A percentile compares a stretch with the other conserved stretches of the same genome.
phyloP scores from a whole-genome alignment of 176 grass and related monocot genomes.

The Bolboschoenus planiculmis region DNA sequence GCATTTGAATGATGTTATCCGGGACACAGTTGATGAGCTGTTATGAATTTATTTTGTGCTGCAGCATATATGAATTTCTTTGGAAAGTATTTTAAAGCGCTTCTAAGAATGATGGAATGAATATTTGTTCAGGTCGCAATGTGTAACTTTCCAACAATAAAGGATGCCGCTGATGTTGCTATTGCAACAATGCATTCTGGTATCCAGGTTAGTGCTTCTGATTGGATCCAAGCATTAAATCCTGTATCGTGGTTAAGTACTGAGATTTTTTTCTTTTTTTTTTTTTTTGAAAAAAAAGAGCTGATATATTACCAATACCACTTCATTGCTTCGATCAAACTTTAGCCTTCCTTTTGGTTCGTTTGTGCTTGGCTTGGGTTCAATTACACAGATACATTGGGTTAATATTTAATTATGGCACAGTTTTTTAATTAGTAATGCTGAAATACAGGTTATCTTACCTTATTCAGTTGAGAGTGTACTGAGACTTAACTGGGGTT shows the following conservation, averaged over 20 bases:
- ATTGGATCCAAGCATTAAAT: background rate
- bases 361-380: background rate
- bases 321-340: background rate
- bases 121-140: conserved; percentile 72
- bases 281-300: too few species aligned
- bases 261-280: background rate
- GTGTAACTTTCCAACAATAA: conserved; percentile 91
- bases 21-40: background rate
- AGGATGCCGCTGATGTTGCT: conserved; percentile 97
- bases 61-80: background rate
- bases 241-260: background rate
- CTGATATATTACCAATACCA: background rate
- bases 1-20: background rate
- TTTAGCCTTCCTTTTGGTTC: background rate
- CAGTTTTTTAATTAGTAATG: background rate
- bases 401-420: background rate
- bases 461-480: background rate
- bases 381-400: background rate
- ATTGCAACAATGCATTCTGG: conserved; percentile 98
- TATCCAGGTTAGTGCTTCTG: conserved; percentile 65
- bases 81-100: background rate
- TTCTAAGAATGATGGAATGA: conserved; percentile 19
- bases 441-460: background rate
- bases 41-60: background rate
- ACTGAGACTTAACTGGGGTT: background rate